Evolutionary conservation across 1,139 yeast species (phyloP), one percentile per base, ranked within the genome.

Genomic region (Magnusiomyces ingens): DNA sequence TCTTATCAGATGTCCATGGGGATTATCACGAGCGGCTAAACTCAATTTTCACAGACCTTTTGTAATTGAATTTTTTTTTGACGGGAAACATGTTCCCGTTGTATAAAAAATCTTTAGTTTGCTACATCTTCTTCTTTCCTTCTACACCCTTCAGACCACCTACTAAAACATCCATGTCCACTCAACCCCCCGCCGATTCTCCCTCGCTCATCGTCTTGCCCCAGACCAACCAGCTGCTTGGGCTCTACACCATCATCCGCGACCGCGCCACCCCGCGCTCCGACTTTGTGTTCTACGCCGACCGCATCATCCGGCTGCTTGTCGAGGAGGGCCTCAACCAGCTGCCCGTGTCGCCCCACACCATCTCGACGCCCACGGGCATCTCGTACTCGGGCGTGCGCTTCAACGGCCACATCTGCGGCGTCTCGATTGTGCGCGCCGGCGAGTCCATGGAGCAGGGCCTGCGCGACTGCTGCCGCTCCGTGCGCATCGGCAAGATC

Each of bases 391-490:
- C 80, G 5, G 99, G 99, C n/a, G 84, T 85, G 55, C 76, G 77
- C 57, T 91, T 91, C 69, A 74, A 82, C 66, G 98, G 98, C 48
- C 90, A 88, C 71, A 91, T 93, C 57, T 93, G 98, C 70, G 99
- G 99, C 58, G 99, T 93, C 37, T 88, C 96, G 18, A 93, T 93
- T 66, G 95, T 93, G 65, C 79, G 99, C 67, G 99, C 99, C 6
- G 99, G 99, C 59, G 99, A 93, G 71, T 84, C 95, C 46, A 93
- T 93, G 99, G 99, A 93, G 71, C 95, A 89, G 78, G 99, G 98
- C 21, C 76, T 93, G 59, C 81, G 99, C 68, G 98, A 91, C 58
- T 88, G 98, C 72, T 90, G 98, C 69, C 79, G 99, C 62, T 85
- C 95, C 8, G 99, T 93, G 45, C 79, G 98, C 67, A 87, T 93